Base-by-base conservation (phyloP, 2,329 filamentous ascomycete species). In the Rhynchosporium graminicola region DNA sequence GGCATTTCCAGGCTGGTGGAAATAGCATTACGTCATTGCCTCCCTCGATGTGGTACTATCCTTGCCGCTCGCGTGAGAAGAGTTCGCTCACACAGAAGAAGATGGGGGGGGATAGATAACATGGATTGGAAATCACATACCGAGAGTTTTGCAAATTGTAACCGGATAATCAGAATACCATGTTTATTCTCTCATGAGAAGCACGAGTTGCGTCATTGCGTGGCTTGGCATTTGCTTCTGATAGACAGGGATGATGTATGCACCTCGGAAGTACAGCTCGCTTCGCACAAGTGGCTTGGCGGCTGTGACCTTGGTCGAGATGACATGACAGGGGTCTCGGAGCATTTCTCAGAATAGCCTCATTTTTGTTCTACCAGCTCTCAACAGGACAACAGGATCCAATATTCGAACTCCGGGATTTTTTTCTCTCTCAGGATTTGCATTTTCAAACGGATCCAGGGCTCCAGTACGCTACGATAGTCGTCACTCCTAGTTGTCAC, bases 301-400 rank as follows among this genome's bases (percentile, higher is more conserved):
- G 26, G 10, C 3, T 26, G 10, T 40, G 15, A 33, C 40, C 20
- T 20, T 20, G 20, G 20, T 20, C 20, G 1, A 0, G 1, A 20
- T 20, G 20, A 20, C 20, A 20, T 20, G 20, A 40, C 10, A 8
- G n/a, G 7, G 47, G 15, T 20, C 13, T 42, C 33, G 29, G 36
- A 31, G 20, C 12, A 28, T 47, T 47, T 57, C 42, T 61, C 28
- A 20, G 59, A 61, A 61, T 61, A 26, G 29, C 59, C 38, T 61
- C 59, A 61, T 55, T 52, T 47, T 58, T 26, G 10, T 43, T 20
- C 20, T 20, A 20, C 1, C 13, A n/a, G 7, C 13, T 13, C 42
- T n/a, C 4, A 15, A 4, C 8, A 15, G 20, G 5, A n/a, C 20
- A 13, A 40, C 12, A 6, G 15, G 15, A 43, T 40, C 7, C 36